These are phyloP conservation scores for Tricholoma sp. DNA, from an alignment of 768 basidiomycete genomes.

Conservation along the genomic window DNA sequence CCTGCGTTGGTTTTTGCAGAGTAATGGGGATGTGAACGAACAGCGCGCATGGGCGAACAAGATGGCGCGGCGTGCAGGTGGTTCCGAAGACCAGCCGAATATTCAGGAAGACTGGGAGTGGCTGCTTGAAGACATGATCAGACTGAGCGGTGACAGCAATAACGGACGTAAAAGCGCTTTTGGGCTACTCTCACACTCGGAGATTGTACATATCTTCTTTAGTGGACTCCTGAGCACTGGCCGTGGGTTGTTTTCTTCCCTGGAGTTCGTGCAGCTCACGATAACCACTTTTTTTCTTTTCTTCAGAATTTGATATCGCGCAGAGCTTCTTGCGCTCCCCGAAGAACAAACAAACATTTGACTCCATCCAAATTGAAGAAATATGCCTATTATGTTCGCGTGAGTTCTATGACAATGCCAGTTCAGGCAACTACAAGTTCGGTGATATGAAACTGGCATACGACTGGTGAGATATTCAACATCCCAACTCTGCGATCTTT, in stretches of 20 bases:
- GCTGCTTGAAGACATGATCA: constrained; percentile 87
- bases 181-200: constrained; percentile 63
- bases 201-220: constrained; percentile 80
- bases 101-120: constrained; percentile 79
- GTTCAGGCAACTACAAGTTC: constrained; percentile 83
- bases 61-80: constrained; percentile 71
- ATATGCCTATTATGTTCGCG: constrained; percentile 76
- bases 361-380: constrained; percentile 54
- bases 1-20: constrained; percentile 87
- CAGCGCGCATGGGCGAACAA: constrained; percentile 85
- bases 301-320: constrained; percentile 63
- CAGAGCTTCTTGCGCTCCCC: constrained; percentile 49
- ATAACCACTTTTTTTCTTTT: neutral
- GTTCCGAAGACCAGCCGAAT: constrained; percentile 44
- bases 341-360: constrained; percentile 44
- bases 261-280: constrained; percentile 5
- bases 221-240: constrained; percentile 82
- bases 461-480: constrained; percentile 65
- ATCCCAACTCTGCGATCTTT: neutral
- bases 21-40: constrained; percentile 54
- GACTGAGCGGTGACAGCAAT: constrained; percentile 63
- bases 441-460: constrained; percentile 98
- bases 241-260: constrained; percentile 51
- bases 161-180: constrained; percentile 71
- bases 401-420: constrained; percentile 95